Evolutionary conservation across 768 basidiomycete species (phyloP), one percentile per base, ranked within the genome.

Genomic region (Pleurotus tuoliensis): DNA sequence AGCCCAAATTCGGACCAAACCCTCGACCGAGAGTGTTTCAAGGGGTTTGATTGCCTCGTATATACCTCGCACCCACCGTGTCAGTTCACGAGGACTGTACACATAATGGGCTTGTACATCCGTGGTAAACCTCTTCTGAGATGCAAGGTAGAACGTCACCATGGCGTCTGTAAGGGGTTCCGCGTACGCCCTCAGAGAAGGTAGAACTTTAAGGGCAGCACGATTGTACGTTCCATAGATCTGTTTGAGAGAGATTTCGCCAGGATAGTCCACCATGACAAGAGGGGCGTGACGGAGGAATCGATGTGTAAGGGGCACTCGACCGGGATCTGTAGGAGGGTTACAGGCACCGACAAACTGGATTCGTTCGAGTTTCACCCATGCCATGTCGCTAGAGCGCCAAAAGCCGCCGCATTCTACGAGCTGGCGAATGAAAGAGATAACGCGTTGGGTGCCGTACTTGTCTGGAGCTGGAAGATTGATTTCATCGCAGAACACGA

Each of bases 401-500:
- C 95, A 99, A 70, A 92, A 99, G 2, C 97, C 97, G 25, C 91
- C 90, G 44, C 82, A 84, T 71, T 98, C 97, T 41, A 99, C 93
- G 27, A 99, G 83, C 69, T 98, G 97, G 54, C 97, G 88, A 59
- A 99, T 82, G 80, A 98, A 99, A 2, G 96, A 98, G 66, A 99
- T 98, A 66, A 99, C 97, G 22, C 93, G 84, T 69, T 99, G 97
- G 4, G 97, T 99, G 3, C 97, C 97, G 65, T 99, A 99, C 72
- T 94, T 96, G 78, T 99, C 97, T 7, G 87, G 81, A 13, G 97
- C 94, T 2, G 97, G 97, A 3, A 99, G 76, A 67, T 99, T 99
- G 78, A 99, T 98, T 71, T 99, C 97, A 69, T 99, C 97, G 69
- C 97, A 99, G 76, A 99, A 99, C n/a, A 99, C 89, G 34, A 99